Conservation (phyloP, 805 yeast species). For the Zygosaccharomyces lentus region DNA sequence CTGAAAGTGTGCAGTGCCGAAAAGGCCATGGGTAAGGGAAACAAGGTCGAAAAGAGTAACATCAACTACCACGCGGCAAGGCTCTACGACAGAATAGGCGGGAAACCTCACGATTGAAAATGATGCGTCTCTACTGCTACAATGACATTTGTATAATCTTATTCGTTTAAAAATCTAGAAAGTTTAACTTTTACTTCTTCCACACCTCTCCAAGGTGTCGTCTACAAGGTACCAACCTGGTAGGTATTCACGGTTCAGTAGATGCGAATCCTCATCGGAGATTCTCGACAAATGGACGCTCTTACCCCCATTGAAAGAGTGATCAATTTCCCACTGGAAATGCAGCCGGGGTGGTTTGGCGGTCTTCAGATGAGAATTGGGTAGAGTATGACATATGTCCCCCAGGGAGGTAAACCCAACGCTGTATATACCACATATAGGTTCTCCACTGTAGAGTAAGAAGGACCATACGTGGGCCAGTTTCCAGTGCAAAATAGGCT, state of each 20-base stretch:
- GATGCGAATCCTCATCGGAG: slow-evolving; percentile 10
- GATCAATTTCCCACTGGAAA: slow-evolving; percentile 29
- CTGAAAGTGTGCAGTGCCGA: slow-evolving; percentile 68
- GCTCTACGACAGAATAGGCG: slow-evolving; percentile 45
- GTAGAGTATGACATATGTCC: slow-evolving; percentile 62
- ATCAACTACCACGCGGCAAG: slow-evolving; percentile 53
- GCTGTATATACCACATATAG: slow-evolving; percentile 75
- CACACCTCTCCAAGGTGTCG: slow-evolving; percentile 32
- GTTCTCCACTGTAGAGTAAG: slow-evolving; percentile 50
- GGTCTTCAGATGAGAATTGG: slow-evolving; percentile 57
- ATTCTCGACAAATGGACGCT: slow-evolving; percentile 7
- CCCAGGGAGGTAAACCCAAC: slow-evolving; percentile 88
- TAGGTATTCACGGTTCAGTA: slow-evolving; percentile 13
- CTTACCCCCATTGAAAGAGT: slow-evolving; percentile 17
- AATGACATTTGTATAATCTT: slow-evolving; percentile 8
- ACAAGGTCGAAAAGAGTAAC: slow-evolving; percentile 36
- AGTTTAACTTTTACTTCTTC: slow-evolving; percentile 22
- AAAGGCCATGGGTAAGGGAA: slow-evolving; percentile 25
- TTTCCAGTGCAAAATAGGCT: slow-evolving; percentile 87
- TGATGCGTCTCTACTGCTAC: background rate
- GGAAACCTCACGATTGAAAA: slow-evolving; percentile 39
- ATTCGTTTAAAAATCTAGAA: slow-evolving; percentile 3
- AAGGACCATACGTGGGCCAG: slow-evolving; percentile 85
- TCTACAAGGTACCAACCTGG: slow-evolving; percentile 36
- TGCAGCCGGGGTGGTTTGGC: background rate